Base-by-base conservation (phyloP, 306 rosid species). In the Cyamopsis tetragonoloba region DNA sequence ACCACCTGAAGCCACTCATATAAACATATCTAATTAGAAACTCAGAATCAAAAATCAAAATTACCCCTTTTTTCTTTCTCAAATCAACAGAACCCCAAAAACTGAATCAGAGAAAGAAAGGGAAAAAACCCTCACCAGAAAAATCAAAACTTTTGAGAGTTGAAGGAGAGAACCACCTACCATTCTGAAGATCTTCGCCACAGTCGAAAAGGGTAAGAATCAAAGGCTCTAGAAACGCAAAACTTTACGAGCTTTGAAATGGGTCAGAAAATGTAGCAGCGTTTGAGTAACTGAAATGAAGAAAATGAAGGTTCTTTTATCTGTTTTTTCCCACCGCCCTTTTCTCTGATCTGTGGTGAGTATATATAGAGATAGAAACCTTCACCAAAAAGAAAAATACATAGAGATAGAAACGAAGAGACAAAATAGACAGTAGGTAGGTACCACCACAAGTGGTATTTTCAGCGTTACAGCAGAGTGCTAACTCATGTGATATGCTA, bases 141-240 rank as follows among this genome's bases (percentile, higher is more conserved):
- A 51, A 38, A 62, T 14, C 0, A 6, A 11, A 62, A 49, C 11
- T 12, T 53, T 47, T 23, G 22, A 1, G 28, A 5, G 9, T 4
- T 6, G 3, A 70, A 56, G 35, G 47, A 34, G 6, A 53, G 17
- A 13, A 34, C 26, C 32, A 57, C 48, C 2, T 32, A 84, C 89
- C 89, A 81, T 84, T 75, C 68, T 84, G 19, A 68, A 73, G 28
- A 80, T 39, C 75, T 64, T 84, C 59, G 81, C 85, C 78, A 76
- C 73, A 28, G 51, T 32, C 11, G 27, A 65, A 47, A 42, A 44
- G 42, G 47, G 26, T 43, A 7, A 39, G 28, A 2, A 46, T n/a
- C 2, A 47, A 66, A 13, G 12, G 38, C 48, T 49, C 37, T 32
- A 58, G 41, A 24, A 67, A 39, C 62, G 18, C 10, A 41, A 28